Evolutionary conservation across 2,329 filamentous ascomycete genomes (phyloP), one percentile per base, ranked within the genome.

Genomic region (Alternaria sp.): DNA sequence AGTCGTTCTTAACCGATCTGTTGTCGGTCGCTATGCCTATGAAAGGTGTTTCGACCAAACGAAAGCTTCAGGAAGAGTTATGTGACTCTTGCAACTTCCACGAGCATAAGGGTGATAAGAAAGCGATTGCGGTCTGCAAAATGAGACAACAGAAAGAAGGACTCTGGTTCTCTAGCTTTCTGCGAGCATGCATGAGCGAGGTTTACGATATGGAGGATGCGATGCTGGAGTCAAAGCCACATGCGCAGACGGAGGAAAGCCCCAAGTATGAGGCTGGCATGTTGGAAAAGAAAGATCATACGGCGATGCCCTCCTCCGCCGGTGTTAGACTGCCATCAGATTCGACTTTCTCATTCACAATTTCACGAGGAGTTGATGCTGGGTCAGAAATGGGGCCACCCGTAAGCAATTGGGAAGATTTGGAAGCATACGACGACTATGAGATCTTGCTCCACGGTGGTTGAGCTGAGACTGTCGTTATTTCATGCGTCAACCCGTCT

Each of bases 11-110:
- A 2, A 21, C 10, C 7, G 44, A 46, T 23, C 6, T 45, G 0
- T 12, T 45, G 18, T 1, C 3, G 6, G 1, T 20, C 0, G n/a
- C 43, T 7, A 1, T 21, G 0, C 43, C 18, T 0, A 12, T 45
- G 11, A 45, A 20, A 20, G 43, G 43, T 3, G 0, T 8, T 0
- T 33, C 30, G 1, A 33, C 14, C 30, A 1, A 2, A 46, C 44
- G 8, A 46, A 46, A 20, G 1, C 3, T 14, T 21, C 3, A 23
- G 43, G 44, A 46, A 46, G 44, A 23, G 0, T 0, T 25, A 0
- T 46, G 1, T 23, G 20, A 46, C 20, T 2, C 12, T 23, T 46
- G 44, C 11, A 46, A 46, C 44, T 23, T 46, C 20, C 44, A 46
- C 14, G 20, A 46, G 20, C 44, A 46, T 7, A 8, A 23, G 4